Conservation (phyloP, 192 early-diverging fungal species). For the Blastocladiella britannica region DNA sequence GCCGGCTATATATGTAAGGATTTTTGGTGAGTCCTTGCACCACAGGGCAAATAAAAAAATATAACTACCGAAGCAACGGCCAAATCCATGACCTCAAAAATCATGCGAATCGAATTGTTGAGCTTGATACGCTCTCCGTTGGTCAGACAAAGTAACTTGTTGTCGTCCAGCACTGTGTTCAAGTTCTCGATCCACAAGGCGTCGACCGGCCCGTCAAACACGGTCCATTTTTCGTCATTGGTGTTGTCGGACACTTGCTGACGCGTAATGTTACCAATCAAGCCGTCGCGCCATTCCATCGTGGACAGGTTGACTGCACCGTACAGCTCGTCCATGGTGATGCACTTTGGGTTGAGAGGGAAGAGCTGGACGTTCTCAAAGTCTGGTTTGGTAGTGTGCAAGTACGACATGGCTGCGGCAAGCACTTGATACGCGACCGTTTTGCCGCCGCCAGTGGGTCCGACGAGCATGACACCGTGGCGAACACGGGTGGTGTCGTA, state of each 20-base stretch:
- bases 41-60: neutral
- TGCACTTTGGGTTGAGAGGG: slow-evolving; percentile 41
- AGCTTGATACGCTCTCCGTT: slow-evolving; percentile 43
- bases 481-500: slow-evolving; percentile 34
- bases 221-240: slow-evolving; percentile 39
- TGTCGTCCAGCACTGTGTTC: slow-evolving; percentile 43
- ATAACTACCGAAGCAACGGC: slow-evolving; percentile 24
- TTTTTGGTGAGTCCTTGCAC: no score
- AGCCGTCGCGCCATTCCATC: slow-evolving; percentile 43
- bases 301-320: slow-evolving; percentile 39
- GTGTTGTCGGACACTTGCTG: slow-evolving; percentile 29
- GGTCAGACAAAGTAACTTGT: slow-evolving; percentile 37
- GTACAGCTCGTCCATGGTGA: slow-evolving; percentile 36
- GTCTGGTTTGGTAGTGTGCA: slow-evolving; percentile 18
- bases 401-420: slow-evolving; percentile 16
- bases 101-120: slow-evolving; percentile 34
- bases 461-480: slow-evolving; percentile 42
- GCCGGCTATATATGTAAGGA: slow-evolving; percentile 12
- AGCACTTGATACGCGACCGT: slow-evolving; percentile 34
- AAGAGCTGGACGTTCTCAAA: slow-evolving; percentile 29
- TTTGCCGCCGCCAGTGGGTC: slow-evolving; percentile 41
- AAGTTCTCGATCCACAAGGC: slow-evolving; percentile 44
- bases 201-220: slow-evolving; percentile 37
- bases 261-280: slow-evolving; percentile 29
- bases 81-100: slow-evolving; percentile 42